Percentiles rank a stretch among this genome's conserved stretches.
These are phyloP conservation scores for Fusarium stilboides DNA, from an alignment of 2,329 filamentous ascomycete genomes.

Conservation along the genomic window DNA sequence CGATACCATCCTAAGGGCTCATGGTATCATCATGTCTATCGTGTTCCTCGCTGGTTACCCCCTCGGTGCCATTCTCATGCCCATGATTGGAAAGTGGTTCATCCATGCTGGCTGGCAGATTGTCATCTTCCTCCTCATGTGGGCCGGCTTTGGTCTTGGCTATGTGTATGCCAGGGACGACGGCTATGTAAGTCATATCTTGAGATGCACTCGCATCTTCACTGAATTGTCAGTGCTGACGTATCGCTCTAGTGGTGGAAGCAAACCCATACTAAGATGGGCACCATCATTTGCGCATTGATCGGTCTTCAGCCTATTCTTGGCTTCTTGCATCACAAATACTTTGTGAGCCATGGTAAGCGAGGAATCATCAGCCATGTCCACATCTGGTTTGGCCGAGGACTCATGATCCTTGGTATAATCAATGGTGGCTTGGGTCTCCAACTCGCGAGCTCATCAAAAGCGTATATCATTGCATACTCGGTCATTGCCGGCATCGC, in stretches of 20 bases:
- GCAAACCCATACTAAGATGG: conserved; percentile 69
- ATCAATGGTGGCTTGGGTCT: conserved; percentile 76
- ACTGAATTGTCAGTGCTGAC: conserved; percentile 36
- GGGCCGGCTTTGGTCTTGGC: conserved; percentile 72
- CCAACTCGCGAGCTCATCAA: conserved; percentile 60
- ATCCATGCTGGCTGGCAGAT: conserved; percentile 72
- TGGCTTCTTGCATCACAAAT: conserved; percentile 70
- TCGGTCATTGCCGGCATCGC: conserved; percentile 68
- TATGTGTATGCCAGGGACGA: conserved; percentile 62
- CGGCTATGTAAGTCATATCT: conserved; percentile 58
- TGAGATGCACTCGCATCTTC: conserved; percentile 13
- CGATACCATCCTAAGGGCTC: conserved; percentile 58
- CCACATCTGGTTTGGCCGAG: conserved; percentile 75
- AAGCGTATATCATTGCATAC: conserved; percentile 67
- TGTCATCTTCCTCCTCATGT: conserved; percentile 70
- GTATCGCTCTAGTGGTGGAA: conserved; percentile 62
- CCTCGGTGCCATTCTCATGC: conserved; percentile 72
- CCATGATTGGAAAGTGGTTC: conserved; percentile 69
- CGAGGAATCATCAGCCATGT: conserved; percentile 68
- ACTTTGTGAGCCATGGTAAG: conserved; percentile 63
- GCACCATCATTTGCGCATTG: conserved; percentile 68
- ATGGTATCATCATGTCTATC: conserved; percentile 74
- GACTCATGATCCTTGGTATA: conserved; percentile 70
- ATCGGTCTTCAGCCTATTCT: conserved; percentile 72
- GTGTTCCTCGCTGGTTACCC: conserved; percentile 73